phyloP scores from a whole-genome alignment of 306 rosid species.

The Amphicarpaea edgeworthii region DNA sequence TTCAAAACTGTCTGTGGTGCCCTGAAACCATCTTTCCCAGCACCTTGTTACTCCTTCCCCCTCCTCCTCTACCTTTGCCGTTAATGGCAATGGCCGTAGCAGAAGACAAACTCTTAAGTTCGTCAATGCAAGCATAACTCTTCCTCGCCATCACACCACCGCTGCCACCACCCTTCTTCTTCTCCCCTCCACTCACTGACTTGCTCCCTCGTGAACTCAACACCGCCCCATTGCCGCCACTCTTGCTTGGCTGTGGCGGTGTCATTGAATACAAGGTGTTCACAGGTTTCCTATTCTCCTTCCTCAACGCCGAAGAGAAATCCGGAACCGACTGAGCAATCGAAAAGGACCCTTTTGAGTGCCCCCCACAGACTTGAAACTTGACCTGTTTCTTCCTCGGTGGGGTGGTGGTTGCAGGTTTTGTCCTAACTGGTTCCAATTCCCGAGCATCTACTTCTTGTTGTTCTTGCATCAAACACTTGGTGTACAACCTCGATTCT shows the following conservation, averaged over 20 bases:
- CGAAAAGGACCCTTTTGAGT: constrained; percentile 55
- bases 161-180: constrained; percentile 50
- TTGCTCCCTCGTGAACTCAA: constrained; percentile 77
- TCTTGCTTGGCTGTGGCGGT: constrained; percentile 65
- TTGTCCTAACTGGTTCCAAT: background rate
- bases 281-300: constrained; percentile 80
- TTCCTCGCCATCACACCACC: constrained; percentile 65
- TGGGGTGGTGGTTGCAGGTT: constrained; percentile 47
- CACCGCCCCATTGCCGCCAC: constrained; percentile 47
- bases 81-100: constrained; percentile 69
- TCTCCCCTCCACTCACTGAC: constrained; percentile 76
- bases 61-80: constrained; percentile 69
- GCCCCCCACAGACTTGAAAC: constrained; percentile 54
- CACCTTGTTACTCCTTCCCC: constrained; percentile 57
- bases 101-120: constrained; percentile 70
- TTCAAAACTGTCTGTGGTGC: constrained; percentile 57
- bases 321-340: constrained; percentile 93
- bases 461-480: constrained; percentile 34
- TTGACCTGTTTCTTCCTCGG: constrained; percentile 78
- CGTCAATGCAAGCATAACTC: constrained; percentile 85
- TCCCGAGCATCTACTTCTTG: constrained; percentile 33
- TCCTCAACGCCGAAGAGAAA: constrained; percentile 74
- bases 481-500: constrained; percentile 62
- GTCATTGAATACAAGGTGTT: constrained; percentile 61
- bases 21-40: constrained; percentile 57